Percentiles rank a stretch among this genome's conserved stretches.
phyloP scores from a whole-genome alignment of 192 early-diverging fungal species.

The Spizellomyces sp. region DNA sequence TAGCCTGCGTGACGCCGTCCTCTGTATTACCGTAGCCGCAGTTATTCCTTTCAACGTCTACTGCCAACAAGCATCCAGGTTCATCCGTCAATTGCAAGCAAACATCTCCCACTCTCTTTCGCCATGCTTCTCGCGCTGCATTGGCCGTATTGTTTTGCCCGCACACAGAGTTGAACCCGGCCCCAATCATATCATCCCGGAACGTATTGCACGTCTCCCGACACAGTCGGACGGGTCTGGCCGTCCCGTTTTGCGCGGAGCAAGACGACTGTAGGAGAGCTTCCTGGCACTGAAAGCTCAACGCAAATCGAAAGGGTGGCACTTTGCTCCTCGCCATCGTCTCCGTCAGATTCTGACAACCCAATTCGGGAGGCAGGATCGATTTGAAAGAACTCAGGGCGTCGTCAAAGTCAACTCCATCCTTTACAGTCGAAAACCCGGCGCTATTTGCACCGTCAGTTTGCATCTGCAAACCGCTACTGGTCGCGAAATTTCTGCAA shows the following conservation, averaged over 20 bases:
- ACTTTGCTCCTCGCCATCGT: background rate
- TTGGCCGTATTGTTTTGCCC: background rate
- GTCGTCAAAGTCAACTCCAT: background rate
- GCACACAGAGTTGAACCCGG: background rate
- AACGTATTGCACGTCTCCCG: conserved; percentile 19
- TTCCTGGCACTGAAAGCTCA: conserved; percentile 11
- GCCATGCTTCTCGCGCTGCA: background rate
- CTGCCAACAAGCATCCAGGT: conserved; percentile 7
- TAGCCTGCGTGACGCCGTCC: background rate
- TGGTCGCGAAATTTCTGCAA: background rate
- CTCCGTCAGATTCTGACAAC: conserved; percentile 1
- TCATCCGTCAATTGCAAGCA: conserved; percentile 5
- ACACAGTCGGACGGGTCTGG: conserved; percentile 9
- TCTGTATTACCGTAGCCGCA: conserved; percentile 13
- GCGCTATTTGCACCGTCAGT: background rate
- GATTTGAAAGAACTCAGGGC: background rate
- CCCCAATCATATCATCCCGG: conserved; percentile 2
- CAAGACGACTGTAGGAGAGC: background rate
- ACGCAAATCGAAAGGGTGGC: background rate
- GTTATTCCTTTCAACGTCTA: conserved; percentile 1
- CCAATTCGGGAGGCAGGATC: background rate
- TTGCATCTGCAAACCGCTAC: background rate
- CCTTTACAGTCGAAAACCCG: background rate
- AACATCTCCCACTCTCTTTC: too few species aligned
- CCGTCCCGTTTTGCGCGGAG: background rate